Conservation (phyloP, 768 basidiomycete species). For the Lactarius pseudohatsudake region DNA sequence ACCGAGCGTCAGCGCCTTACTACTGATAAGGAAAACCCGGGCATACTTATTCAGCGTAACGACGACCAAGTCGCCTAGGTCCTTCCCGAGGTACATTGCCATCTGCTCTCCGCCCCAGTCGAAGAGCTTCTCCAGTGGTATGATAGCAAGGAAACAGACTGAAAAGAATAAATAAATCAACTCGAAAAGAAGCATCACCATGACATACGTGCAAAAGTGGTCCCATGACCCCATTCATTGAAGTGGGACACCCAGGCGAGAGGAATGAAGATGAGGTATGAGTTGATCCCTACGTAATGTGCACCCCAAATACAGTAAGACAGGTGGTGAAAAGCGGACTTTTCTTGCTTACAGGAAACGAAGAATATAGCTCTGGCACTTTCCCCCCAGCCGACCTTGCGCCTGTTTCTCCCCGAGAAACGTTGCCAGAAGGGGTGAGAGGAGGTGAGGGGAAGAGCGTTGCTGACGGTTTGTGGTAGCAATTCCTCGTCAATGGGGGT, state of each 20-base stretch:
- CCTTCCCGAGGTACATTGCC: conserved; percentile 53
- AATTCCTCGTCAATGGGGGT: neutral
- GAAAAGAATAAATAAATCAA: neutral
- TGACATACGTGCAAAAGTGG: conserved; percentile 32
- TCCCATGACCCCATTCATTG: conserved; percentile 20
- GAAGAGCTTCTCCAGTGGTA: conserved; percentile 64
- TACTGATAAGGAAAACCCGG: neutral
- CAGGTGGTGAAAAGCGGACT: neutral
- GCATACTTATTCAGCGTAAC: conserved; percentile 66
- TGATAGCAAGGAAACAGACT: conserved; percentile 67
- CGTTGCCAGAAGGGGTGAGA: conserved; percentile 16
- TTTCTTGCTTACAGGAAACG: conserved; percentile 22
- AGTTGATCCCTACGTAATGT: conserved; percentile 29
- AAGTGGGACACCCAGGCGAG: conserved; percentile 36
- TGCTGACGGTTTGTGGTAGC: neutral
- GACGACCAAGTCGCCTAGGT: conserved; percentile 65
- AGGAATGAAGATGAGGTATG: conserved; percentile 31
- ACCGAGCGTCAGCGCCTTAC: neutral
- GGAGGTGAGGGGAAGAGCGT: neutral
- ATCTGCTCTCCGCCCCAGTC: conserved; percentile 63
- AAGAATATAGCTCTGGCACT: conserved; percentile 19
- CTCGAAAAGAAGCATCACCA: neutral
- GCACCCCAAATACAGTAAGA: neutral
- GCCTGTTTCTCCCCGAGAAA: conserved; percentile 20
- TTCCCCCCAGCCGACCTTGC: conserved; percentile 12